Percentiles rank a stretch among this genome's conserved stretches.
Conservation (phyloP, 352 stramenopile species). For the Globisporangium solare region DNA sequence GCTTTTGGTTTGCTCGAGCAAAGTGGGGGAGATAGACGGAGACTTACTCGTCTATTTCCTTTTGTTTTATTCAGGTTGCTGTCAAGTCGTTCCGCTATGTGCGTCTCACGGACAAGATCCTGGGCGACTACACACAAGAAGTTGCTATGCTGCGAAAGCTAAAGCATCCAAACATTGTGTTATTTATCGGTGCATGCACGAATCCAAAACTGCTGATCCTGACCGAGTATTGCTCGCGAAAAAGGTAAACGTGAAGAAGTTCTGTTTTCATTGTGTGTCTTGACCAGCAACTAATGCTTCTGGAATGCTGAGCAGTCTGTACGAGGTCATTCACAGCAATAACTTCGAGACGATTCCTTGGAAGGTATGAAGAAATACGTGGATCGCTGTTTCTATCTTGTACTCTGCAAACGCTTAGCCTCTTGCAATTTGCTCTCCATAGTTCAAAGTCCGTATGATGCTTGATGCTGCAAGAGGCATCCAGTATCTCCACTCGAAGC, state of each 20-base stretch:
- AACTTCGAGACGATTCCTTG: slow-evolving; percentile 88
- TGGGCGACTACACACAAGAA: slow-evolving; percentile 82
- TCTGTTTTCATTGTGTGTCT: neutral
- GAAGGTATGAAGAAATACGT: slow-evolving; percentile 49
- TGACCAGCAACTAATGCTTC: slow-evolving; percentile 2
- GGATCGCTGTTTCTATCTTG: neutral
- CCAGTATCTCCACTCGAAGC: slow-evolving; percentile 83
- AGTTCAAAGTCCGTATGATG: slow-evolving; percentile 91
- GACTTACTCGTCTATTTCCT: neutral
- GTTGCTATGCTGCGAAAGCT: slow-evolving; percentile 82
- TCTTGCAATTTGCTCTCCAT: slow-evolving; percentile 1
- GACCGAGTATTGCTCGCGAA: slow-evolving; percentile 86
- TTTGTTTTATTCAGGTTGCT: slow-evolving; percentile 36
- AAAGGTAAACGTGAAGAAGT: slow-evolving; percentile 46
- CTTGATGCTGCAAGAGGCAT: slow-evolving; percentile 85
- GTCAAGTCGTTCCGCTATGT: slow-evolving; percentile 87
- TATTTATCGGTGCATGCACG: slow-evolving; percentile 89
- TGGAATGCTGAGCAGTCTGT: slow-evolving; percentile 44
- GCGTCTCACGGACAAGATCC: slow-evolving; percentile 85
- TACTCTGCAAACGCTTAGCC: no score
- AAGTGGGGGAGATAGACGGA: slow-evolving; percentile 2
- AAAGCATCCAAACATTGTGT: slow-evolving; percentile 87
- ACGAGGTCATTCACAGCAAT: slow-evolving; percentile 86
- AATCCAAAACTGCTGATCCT: slow-evolving; percentile 88
- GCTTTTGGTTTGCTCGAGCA: neutral